Base-by-base conservation (phyloP, 352 stramenopile species). In the Phytophthora multivora region DNA sequence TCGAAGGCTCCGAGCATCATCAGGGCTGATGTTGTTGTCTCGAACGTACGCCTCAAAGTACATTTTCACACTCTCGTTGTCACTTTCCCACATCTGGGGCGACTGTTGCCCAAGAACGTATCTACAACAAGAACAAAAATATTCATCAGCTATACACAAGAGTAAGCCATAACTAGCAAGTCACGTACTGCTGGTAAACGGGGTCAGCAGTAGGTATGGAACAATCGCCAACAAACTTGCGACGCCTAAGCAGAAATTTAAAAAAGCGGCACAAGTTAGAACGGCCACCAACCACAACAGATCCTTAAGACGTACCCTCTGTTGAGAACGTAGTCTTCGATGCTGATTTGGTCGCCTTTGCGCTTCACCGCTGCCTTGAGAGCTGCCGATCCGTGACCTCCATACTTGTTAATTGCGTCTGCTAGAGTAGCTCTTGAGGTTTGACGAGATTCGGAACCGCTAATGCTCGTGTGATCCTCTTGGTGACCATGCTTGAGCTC, bases 1-100 rank as follows among this genome's bases (percentile, higher is more conserved):
- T 10, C 71, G 73, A 36, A 96, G 69, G 6, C 72, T 71, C 11
- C 69, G 69, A 7, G 80, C 77, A 50, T 96, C 83, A 46, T 92
- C 80, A 23, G 75, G 59, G 39, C 77, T 88, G 39, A 96, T 88
- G 33, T 79, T 83, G 57, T 90, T 88, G 30, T 94, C 85, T 3
- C 80, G 78, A 56, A 93, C 55, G 28, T 96, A 94, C 15, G 80
- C 71, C 45, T 94, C 79, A 21, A 96, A 96, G 61, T 89, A 92
- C 60, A 79, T 83, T 31, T 87, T 89, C 4, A 90, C 79, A 41
- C 69, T 89, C 31, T 96, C 83, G 51, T 74, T 93, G 26, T 94
- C 87, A 31, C 59, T 90, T 61, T 93, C 84, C 87, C 87, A 96
- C 18, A 91, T 66, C 28, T 88, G 60, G 9, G 77, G 75, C 3